Evolutionary conservation across 495 filamentous ascomycete species (phyloP).

Genomic region (Paragyromitra xinjiangensis): DNA sequence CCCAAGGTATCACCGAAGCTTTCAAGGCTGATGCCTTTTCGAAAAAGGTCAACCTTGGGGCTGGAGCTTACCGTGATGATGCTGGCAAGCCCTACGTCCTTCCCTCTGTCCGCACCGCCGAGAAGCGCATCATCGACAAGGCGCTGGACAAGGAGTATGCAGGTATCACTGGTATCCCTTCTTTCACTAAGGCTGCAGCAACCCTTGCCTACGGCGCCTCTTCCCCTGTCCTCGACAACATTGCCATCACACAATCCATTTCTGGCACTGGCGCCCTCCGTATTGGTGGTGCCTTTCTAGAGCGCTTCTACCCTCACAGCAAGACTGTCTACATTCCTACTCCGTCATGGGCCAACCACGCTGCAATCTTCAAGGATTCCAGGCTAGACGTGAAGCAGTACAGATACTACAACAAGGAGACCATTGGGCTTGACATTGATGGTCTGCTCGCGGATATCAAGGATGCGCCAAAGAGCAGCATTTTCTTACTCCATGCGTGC

Average conservation of each 20-base stretch:
- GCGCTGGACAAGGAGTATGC: slow-evolving; percentile 96
- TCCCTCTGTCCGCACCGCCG: slow-evolving; percentile 87
- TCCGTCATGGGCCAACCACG: slow-evolving; percentile 98
- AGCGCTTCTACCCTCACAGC: slow-evolving; percentile 83
- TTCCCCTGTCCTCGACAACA: slow-evolving; percentile 77
- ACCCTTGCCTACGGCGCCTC: slow-evolving; percentile 86
- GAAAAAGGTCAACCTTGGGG: slow-evolving; percentile 95
- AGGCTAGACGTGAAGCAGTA: slow-evolving; percentile 91
- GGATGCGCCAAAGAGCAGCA: slow-evolving; percentile 81
- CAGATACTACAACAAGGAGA: slow-evolving; percentile 98
- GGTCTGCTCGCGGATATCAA: slow-evolving; percentile 92
- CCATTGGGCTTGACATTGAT: slow-evolving; percentile 96
- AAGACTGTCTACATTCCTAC: slow-evolving; percentile 96
- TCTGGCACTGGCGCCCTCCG: slow-evolving; percentile 95
- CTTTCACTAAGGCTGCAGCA: slow-evolving; percentile 91
- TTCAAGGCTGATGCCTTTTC: slow-evolving; percentile 94
- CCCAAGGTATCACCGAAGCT: slow-evolving; percentile 90
- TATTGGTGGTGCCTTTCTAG: slow-evolving; percentile 91
- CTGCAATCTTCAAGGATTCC: slow-evolving; percentile 92
- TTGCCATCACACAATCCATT: slow-evolving; percentile 96
- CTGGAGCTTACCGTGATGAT: slow-evolving; percentile 90
- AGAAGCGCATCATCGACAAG: slow-evolving; percentile 81
- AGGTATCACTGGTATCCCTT: slow-evolving; percentile 91
- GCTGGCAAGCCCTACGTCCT: slow-evolving; percentile 96
- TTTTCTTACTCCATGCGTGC: slow-evolving; percentile 94